Conservation (phyloP, 2,329 filamentous ascomycete genomes). For the Exophiala aquamarina region DNA sequence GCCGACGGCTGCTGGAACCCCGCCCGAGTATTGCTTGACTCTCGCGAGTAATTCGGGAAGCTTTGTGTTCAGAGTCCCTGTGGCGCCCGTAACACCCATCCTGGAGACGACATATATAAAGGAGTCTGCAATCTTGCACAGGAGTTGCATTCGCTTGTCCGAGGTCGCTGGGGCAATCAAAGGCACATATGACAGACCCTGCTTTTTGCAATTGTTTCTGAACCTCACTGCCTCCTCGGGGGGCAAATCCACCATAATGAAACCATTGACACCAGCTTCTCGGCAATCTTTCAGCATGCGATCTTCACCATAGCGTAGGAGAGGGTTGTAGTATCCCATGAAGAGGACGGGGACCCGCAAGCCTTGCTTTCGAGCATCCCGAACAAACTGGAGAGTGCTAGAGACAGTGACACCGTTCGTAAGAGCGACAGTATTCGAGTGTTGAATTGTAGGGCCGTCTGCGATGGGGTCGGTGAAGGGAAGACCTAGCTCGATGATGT, state of each 20-base stretch:
- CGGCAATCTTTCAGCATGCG: constrained; percentile 80
- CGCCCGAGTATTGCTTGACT: constrained; percentile 89
- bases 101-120: constrained; percentile 99
- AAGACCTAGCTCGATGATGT: constrained; percentile 92
- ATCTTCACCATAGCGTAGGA: constrained; percentile 93
- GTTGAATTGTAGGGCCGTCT: constrained; percentile 96
- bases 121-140: constrained; percentile 95
- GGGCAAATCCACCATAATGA: constrained; percentile 93
- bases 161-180: constrained; percentile 93
- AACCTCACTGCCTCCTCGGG: constrained; percentile 95
- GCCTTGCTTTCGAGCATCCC: constrained; percentile 73
- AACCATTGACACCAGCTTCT: constrained; percentile 85
- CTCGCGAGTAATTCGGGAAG: constrained; percentile 78
- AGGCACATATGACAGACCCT: constrained; percentile 90
- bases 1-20: constrained; percentile 86
- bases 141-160: constrained; percentile 87
- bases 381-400: constrained; percentile 78
- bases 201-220: constrained; percentile 76
- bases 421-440: constrained; percentile 86
- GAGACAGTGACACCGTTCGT: constrained; percentile 83
- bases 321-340: constrained; percentile 99
- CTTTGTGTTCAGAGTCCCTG: constrained; percentile 75
- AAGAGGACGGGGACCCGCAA: constrained; percentile 81
- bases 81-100: constrained; percentile 94
- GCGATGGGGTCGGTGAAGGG: constrained; percentile 98